Evolutionary conservation across 225 moss, liverwort and hornwort species (phyloP), one percentile per base, ranked within the genome.

Genomic region (Pseudisothecium myosuroides): DNA sequence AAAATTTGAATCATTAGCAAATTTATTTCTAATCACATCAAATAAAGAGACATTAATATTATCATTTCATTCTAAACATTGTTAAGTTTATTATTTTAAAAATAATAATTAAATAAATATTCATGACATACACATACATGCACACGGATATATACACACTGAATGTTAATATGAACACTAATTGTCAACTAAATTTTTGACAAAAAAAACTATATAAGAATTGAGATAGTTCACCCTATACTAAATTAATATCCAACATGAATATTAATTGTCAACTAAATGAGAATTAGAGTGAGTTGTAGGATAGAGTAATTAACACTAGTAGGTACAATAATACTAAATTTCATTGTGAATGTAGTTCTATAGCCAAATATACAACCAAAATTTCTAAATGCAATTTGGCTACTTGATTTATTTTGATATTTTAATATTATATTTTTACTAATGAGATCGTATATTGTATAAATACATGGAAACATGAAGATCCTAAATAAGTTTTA

Each of bases 141-240:
- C n/a, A n/a, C n/a, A n/a, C n/a, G n/a, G n/a, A n/a, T n/a, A n/a
- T n/a, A n/a, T n/a, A n/a, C n/a, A n/a, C 0, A 54, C 5, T 3
- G 23, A 76, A 34, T 76, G 9, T 9, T 39, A 52, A 13, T 36
- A 54, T 9, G 2, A 76, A 14, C 2, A 13, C 4, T 52, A 54
- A 36, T 54, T 54, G 3, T 13, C 36, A 21, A 37, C 1, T 54
- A 36, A 54, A 77, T 14, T 36, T 37, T 23, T 15, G 5, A 8
- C 5, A 6, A 22, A 22, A 22, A 52, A 36, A 2, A 11, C 8
- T 39, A 14, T 12, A 20, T 13, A 21, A 20, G 7, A 7, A 52
- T 2, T 1, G 0, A 36, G 6, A 23, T 77, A 36, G 14, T 36
- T 36, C 9, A 23, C 0, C 1, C 2, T 52, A 8, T 1, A 54